Conservation (phyloP, 176 grass and related monocot genomes). For the Tuctoria greenei region DNA sequence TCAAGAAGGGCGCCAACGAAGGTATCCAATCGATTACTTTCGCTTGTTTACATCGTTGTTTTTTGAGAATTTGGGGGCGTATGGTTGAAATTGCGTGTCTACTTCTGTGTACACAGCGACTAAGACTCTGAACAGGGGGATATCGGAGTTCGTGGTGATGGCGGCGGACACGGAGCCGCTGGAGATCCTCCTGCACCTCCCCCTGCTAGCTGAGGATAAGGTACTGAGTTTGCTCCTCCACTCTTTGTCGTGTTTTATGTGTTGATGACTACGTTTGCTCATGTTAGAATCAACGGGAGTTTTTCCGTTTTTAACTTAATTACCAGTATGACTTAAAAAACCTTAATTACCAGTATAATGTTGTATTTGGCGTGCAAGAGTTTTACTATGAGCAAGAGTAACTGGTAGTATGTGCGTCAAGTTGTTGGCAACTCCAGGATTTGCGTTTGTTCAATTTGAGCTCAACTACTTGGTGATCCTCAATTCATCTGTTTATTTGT, state of each 20-base stretch:
- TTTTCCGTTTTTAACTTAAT: background rate
- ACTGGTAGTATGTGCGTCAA: background rate
- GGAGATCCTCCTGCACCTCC: conserved; percentile 86
- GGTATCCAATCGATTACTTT: conserved; percentile 35
- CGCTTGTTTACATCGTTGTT: background rate
- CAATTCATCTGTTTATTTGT: background rate
- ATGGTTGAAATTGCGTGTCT: background rate
- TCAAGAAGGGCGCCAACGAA: conserved; percentile 92
- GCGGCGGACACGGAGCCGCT: conserved; percentile 81
- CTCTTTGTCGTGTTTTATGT: background rate
- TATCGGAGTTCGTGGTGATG: conserved; percentile 90
- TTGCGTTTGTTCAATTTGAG: background rate
- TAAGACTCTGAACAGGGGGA: conserved; percentile 83
- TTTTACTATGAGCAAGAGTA: no score
- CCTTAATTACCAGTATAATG: no score
- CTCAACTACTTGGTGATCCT: background rate
- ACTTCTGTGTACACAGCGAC: conserved; percentile 39
- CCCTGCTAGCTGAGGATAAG: conserved; percentile 81
- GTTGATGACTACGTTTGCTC: background rate
- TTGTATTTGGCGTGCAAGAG: no score
- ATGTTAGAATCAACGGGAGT: background rate
- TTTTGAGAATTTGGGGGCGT: background rate
- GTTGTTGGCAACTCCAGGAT: background rate
- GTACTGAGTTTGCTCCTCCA: conserved; percentile 9
- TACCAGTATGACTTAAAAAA: no score